phyloP scores from a whole-genome alignment of 441 rosid species.

The Croton laevigatus region DNA sequence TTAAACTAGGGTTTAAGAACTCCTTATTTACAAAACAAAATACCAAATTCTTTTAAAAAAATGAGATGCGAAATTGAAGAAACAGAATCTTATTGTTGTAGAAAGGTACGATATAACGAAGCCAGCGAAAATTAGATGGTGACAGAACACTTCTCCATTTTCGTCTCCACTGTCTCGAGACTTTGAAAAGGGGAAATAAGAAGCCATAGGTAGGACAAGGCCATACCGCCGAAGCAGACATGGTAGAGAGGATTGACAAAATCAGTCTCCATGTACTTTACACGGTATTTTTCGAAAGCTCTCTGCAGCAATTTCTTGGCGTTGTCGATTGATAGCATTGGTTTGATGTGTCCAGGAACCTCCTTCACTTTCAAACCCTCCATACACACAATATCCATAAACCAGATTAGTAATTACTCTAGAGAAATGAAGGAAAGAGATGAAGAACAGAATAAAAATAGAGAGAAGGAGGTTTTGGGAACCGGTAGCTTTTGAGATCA shows the following conservation, averaged over 20 bases:
- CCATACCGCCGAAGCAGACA: slow-evolving; percentile 74
- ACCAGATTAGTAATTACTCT: too few relatives aligned
- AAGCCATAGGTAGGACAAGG: slow-evolving; percentile 46
- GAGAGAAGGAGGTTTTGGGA: too few relatives aligned
- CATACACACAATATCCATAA: too few relatives aligned
- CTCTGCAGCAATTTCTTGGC: background rate
- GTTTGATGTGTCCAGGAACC: slow-evolving; percentile 63
- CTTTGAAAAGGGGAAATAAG: slow-evolving; percentile 9
- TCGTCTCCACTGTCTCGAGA: slow-evolving; percentile 7
- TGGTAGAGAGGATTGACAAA: slow-evolving; percentile 75
- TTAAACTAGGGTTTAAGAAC: slow-evolving; percentile 18
- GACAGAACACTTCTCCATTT: background rate
- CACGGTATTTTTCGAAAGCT: background rate
- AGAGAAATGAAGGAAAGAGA: too few relatives aligned
- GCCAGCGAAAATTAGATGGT: background rate
- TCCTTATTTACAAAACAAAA: background rate
- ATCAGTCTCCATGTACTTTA: too few relatives aligned
- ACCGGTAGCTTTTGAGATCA: too few relatives aligned
- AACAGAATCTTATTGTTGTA: slow-evolving; percentile 4
- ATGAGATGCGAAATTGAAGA: background rate
- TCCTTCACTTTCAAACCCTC: slow-evolving; percentile 78
- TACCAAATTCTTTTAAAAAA: background rate
- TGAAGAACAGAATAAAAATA: too few relatives aligned
- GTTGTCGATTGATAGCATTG: slow-evolving; percentile 45
- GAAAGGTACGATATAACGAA: background rate